These are phyloP conservation scores for Pichia californica DNA, from an alignment of 805 yeast genomes.

Conservation along the genomic window DNA sequence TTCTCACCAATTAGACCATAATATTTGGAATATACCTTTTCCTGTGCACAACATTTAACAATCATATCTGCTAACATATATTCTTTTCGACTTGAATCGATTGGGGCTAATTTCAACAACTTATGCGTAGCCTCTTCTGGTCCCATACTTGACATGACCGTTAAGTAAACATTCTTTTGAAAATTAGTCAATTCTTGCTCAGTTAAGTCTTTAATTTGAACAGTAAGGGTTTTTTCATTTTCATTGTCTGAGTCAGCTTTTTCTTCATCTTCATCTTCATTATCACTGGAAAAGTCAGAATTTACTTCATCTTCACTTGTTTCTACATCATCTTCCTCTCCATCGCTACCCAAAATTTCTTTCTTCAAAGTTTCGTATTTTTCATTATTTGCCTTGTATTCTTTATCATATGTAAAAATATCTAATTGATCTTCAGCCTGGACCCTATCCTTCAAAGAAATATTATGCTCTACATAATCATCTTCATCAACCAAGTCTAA, in stretches of 20 bases:
- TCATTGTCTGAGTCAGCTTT: slow-evolving; percentile 20
- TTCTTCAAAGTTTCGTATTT: slow-evolving; percentile 37
- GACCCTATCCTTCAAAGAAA: slow-evolving; percentile 48
- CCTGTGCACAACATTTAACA: slow-evolving; percentile 77
- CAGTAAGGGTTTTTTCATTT: slow-evolving; percentile 17
- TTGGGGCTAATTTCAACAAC: slow-evolving; percentile 44
- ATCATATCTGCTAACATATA: slow-evolving; percentile 62
- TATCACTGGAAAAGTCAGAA: slow-evolving; percentile 10
- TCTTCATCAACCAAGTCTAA: slow-evolving; percentile 61
- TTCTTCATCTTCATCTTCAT: slow-evolving; percentile 22
- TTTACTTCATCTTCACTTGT: slow-evolving; percentile 15
- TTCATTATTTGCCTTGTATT: slow-evolving; percentile 44
- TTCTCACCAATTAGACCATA: slow-evolving; percentile 74
- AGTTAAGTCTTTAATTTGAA: slow-evolving; percentile 58
- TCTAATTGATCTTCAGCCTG: slow-evolving; percentile 42
- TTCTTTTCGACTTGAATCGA: slow-evolving; percentile 38
- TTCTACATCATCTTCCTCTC: slow-evolving; percentile 17
- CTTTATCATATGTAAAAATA: slow-evolving; percentile 41
- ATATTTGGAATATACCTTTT: slow-evolving; percentile 77
- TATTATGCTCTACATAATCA: slow-evolving; percentile 49
- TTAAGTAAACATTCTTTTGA: slow-evolving; percentile 72
- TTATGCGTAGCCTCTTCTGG: slow-evolving; percentile 93
- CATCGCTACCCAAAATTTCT: slow-evolving; percentile 39
- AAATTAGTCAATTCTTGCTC: slow-evolving; percentile 55
- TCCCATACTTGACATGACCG: slow-evolving; percentile 84